Evolutionary conservation across 768 basidiomycete genomes (phyloP), one percentile per base, ranked within the genome.

Genomic region (Kwoniella botswanensis): DNA sequence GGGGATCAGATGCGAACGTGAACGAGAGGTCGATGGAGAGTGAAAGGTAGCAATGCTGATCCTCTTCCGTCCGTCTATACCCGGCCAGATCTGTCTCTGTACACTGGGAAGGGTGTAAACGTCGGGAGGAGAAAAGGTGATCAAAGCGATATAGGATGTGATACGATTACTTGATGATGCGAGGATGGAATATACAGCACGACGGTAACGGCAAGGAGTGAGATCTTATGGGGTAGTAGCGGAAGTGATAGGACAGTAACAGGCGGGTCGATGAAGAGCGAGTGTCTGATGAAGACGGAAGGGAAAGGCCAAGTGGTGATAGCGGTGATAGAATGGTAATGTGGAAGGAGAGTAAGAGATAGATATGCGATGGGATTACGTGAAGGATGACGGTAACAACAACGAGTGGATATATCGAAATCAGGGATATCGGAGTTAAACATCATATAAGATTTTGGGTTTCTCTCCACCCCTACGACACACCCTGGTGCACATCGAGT

Each of bases 401-500:
- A 18, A 22, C 3, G 54, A 12, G 2, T 55, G 24, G 54, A 22
- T 12, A 61, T 61, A 26, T 43, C n/a, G 35, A 26, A n/a, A 9
- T 61, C 42, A 61, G 59, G 59, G 35, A 15, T 61, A 11, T 61
- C 59, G 59, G 59, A 61, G 59, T 61, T 61, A 61, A 61, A 22
- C 35, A 7, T 42, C 6, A 61, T 43, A 43, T 61, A 61, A 61
- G 59, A 61, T 61, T 61, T 61, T 61, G 59, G 42, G 59, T 61
- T 61, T 61, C 43, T 46, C 15, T 61, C 42, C 12, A 35, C 9
- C 29, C 57, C 57, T 59, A 29, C 29, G 10, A 6, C 3, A 12
- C 21, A 24, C 24, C 55, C 24, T 41, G 15, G 57, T 15, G 15
- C 5, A 15, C 50, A 52, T 52, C 21, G 21, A 17, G 50, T 52